These are phyloP conservation scores for Trypanosoma scelopori DNA, from an alignment of 208 protist genomes.

Conservation along the genomic window DNA sequence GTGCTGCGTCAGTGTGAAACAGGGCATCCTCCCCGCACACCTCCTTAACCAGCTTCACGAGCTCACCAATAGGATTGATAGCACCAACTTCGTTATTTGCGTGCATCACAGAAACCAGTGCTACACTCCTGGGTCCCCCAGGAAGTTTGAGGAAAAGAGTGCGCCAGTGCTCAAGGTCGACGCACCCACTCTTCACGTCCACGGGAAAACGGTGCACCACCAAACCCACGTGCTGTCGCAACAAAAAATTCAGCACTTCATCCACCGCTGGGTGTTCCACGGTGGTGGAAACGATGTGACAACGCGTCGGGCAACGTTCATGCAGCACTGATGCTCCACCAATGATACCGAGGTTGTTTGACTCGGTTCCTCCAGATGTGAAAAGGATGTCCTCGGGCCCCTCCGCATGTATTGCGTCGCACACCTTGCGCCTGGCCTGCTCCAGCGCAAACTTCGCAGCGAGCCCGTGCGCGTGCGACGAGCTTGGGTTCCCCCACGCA, in stretches of 20 bases:
- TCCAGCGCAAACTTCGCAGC: constrained; percentile 85
- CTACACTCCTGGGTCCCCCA: constrained; percentile 42
- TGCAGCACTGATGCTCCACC: constrained; percentile 46
- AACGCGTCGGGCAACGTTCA: constrained; percentile 26
- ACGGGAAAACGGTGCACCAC: constrained; percentile 42
- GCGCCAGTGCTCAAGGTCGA: constrained; percentile 37
- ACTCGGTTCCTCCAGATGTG: constrained; percentile 93
- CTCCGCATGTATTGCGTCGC: constrained; percentile 43
- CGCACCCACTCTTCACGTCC: constrained; percentile 34
- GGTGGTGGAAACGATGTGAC: constrained; percentile 68
- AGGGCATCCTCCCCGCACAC: constrained; percentile 60
- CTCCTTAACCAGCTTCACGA: constrained; percentile 64
- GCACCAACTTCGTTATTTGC: constrained; percentile 96
- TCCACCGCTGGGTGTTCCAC: constrained; percentile 88
- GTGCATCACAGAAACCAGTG: constrained; percentile 94
- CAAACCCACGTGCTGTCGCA: constrained; percentile 21
- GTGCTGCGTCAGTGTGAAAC: constrained; percentile 95
- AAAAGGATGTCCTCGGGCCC: constrained; percentile 81
- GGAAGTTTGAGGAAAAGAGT: constrained; percentile 32
- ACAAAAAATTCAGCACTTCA: constrained; percentile 72
- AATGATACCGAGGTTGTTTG: constrained; percentile 93
- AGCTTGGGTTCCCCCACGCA: constrained; percentile 92
- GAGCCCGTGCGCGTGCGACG: constrained; percentile 79
- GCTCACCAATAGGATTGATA: constrained; percentile 88
- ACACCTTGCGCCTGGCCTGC: constrained; percentile 56